Percentiles rank a stretch among this genome's conserved stretches.
Conservation (phyloP, 805 yeast genomes). For the Kuraishia capsulata region DNA sequence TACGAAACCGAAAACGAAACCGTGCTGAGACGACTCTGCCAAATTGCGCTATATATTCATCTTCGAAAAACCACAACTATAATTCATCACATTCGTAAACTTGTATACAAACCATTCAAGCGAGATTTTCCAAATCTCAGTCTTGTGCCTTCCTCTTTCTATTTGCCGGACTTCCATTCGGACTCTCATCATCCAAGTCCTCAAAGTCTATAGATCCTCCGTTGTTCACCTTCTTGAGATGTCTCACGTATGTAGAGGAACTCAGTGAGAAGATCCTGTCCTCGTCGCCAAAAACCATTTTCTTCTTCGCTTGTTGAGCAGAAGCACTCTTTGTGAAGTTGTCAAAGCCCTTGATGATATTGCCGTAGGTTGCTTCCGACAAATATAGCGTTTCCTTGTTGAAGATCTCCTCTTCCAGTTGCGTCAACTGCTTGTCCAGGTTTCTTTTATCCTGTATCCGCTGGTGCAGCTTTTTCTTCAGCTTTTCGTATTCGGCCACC, state of each 20-base stretch:
- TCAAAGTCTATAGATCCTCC: slow-evolving; percentile 5
- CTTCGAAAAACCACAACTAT: no score
- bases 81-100: no score
- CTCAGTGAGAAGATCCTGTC: slow-evolving; percentile 78
- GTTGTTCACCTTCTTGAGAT: slow-evolving; percentile 39
- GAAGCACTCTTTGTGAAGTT: slow-evolving; percentile 48
- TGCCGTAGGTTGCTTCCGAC: slow-evolving; percentile 56
- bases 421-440: slow-evolving; percentile 54
- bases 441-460: slow-evolving; percentile 52
- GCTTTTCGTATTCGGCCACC: slow-evolving; percentile 49
- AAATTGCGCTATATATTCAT: no score
- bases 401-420: slow-evolving; percentile 70
- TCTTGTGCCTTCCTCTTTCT: slow-evolving; percentile 1
- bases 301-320: slow-evolving; percentile 27
- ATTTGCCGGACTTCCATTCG: slow-evolving; percentile 1
- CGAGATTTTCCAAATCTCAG: no score
- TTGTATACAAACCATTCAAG: no score
- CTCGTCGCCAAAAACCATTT: slow-evolving; percentile 52
- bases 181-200: slow-evolving; percentile 2
- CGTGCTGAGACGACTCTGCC: no score
- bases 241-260: slow-evolving; percentile 59
- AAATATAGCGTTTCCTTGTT: slow-evolving; percentile 73
- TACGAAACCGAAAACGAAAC: no score
- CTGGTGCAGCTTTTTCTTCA: slow-evolving; percentile 58
- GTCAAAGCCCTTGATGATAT: slow-evolving; percentile 88